Evolutionary conservation across 129 eudicot genomes (phyloP), one percentile per base, ranked within the genome.

Genomic region (Centella asiatica): DNA sequence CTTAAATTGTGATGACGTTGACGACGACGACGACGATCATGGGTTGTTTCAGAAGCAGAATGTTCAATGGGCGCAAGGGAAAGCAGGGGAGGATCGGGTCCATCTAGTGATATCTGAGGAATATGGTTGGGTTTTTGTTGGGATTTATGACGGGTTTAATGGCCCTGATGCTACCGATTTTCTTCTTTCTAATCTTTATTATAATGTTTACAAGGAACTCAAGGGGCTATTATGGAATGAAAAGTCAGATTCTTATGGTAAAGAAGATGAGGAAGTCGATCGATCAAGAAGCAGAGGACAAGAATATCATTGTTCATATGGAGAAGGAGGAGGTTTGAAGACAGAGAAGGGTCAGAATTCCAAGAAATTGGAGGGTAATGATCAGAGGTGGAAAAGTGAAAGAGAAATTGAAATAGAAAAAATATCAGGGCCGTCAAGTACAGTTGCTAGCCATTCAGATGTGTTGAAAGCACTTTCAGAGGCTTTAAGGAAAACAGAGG

Each of bases 151-250:
- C 68, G 97, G 97, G 31, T 90, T 90, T 63, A 90, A 79, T 31
- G 97, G 97, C 33, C 97, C 97, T 25, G 97, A 90, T 78, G 97
- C 95, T 0, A 77, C 97, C 4, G 97, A 90, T 71, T 90, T 68
- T 47, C 65, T 90, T 45, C 59, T 79, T 45, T 75, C 76, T 24
- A 86, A 87, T 81, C 83, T 90, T 32, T 90, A 90, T 65, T 66
- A 78, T 37, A 71, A 78, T 50, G 87, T 86, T 28, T 67, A 77
- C 57, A 81, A 87, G 59, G 97, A 90, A 70, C 87, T 90, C 20
- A 77, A 81, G 65, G 89, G 89, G 13, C 62, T 81, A 47, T 47
- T 83, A 18, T 89, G 90, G 90, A 72, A 53, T 65, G 83, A 82
- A n/a, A 73, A 79, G 44, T n/a, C 57, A 74, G 65, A 33, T 50